Evolutionary conservation across 192 early-diverging fungal species (phyloP), one percentile per base, ranked within the genome.

Genomic region (Coemansia umbellata): DNA sequence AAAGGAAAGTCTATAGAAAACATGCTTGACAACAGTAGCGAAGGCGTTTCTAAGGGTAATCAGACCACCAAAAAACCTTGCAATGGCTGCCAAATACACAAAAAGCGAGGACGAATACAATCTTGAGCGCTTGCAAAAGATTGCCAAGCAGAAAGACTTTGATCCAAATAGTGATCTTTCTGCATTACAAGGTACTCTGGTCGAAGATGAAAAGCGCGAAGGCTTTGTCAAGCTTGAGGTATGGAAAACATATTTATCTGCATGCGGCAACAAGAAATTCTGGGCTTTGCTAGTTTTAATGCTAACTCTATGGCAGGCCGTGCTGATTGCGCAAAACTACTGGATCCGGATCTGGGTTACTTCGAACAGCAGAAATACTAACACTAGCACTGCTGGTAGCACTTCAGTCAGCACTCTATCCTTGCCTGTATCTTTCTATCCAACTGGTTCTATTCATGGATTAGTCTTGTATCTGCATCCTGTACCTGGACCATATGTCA

Each of bases 181-280:
- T 3, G 41, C 27, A 8, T 17, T 63, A 48, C 32, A 73, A 43
- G 78, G 80, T 21, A 78, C 87, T 49, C 74, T 95, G 31, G 87
- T 90, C 42, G 60, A 83, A 32, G 87, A 89, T 1, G 95, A 98
- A 64, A 85, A 89, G 56, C 82, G 83, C 35, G 86, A 81, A 8
- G 94, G 94, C 0, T 61, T 69, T 30, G 91, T 95, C 40, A 73
- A 81, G 26, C 63, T 56, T 27, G 55, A 60, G 5, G 83, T 94
- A 8, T 97, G 92, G 80, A 67, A 83, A 28, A 68, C 79, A 8
- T 98, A 95, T 50, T 52, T 86, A 19, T 37, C 47, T 9, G 84
- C 88, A 0, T 80, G 84, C 18, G 88, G 88, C 18, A 74, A 82
- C 31, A 59, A 47, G 37, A 52, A 69, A 32, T 82, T 81, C 66